Evolutionary conservation across 2,329 filamentous ascomycete genomes (phyloP).

Genomic region (Tolypocladium amazonense): DNA sequence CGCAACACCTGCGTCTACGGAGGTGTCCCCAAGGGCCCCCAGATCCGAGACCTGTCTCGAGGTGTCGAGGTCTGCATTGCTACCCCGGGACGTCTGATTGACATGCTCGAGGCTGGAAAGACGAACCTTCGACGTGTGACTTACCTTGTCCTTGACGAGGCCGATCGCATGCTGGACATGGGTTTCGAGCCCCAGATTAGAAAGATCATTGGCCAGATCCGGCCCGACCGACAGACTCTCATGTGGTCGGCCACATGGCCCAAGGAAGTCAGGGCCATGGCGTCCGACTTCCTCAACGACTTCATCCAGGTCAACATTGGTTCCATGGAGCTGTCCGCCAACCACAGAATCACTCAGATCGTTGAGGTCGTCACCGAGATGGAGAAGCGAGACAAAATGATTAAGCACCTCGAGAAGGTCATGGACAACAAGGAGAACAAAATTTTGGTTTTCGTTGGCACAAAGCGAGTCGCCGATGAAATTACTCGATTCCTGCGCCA

Average conservation of each 20-base stretch:
- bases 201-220: conserved; percentile 96
- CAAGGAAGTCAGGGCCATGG: conserved; percentile 91
- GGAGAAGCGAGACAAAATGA: conserved; percentile 96
- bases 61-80: conserved; percentile 99
- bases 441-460: conserved; percentile 85
- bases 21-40: conserved; percentile 94
- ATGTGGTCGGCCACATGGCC: conserved; percentile 99
- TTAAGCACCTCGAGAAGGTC: conserved; percentile 93
- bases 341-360: conserved; percentile 95
- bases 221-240: conserved; percentile 95
- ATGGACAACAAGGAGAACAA: conserved; percentile 97
- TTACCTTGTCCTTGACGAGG: conserved; percentile 96
- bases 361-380: conserved; percentile 94
- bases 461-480: conserved; percentile 93
- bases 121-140: conserved; percentile 97
- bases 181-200: conserved; percentile 99
- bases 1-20: conserved; percentile 98
- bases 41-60: conserved; percentile 88
- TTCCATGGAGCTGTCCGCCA: conserved; percentile 90
- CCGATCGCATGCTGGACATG: conserved; percentile 99
- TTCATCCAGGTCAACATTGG: conserved; percentile 99
- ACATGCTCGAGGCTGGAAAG: conserved; percentile 96
- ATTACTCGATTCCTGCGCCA: conserved; percentile 96
- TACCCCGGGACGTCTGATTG: conserved; percentile 92
- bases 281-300: conserved; percentile 81